Percentiles rank a stretch among this genome's conserved stretches.
These are phyloP conservation scores for Cadophora luteo-olivacea DNA, from an alignment of 2,329 filamentous ascomycete genomes.

Conservation along the genomic window DNA sequence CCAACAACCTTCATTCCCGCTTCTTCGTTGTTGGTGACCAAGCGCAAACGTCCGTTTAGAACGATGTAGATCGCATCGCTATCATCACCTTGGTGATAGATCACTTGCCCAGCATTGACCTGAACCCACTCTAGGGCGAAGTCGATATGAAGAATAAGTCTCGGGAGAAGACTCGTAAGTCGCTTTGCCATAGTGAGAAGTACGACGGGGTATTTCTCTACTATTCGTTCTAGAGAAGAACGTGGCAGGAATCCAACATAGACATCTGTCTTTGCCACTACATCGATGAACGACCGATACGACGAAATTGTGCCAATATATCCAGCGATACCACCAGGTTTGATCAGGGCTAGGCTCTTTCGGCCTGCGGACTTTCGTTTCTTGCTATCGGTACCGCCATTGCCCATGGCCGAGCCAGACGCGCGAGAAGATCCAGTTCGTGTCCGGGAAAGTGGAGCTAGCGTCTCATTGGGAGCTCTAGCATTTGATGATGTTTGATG, in stretches of 20 bases:
- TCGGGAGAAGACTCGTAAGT: slow-evolving; percentile 85
- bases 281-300: slow-evolving; percentile 94
- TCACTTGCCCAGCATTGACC: slow-evolving; percentile 91
- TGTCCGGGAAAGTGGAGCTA: slow-evolving; percentile 53
- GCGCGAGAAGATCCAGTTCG: slow-evolving; percentile 49
- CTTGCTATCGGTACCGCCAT: slow-evolving; percentile 42
- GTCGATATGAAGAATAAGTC: slow-evolving; percentile 93
- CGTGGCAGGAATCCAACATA: slow-evolving; percentile 95
- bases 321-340: slow-evolving; percentile 91
- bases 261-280: slow-evolving; percentile 96
- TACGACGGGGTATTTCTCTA: slow-evolving; percentile 90
- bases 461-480: slow-evolving; percentile 45
- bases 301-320: slow-evolving; percentile 95
- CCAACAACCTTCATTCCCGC: slow-evolving; percentile 86
- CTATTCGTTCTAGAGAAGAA: slow-evolving; percentile 85
- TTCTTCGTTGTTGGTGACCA: slow-evolving; percentile 81
- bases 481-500: slow-evolving; percentile 33
- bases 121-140: slow-evolving; percentile 99
- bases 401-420: slow-evolving; percentile 37
- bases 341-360: slow-evolving; percentile 85
- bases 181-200: slow-evolving; percentile 95
- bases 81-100: slow-evolving; percentile 92
- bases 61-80: slow-evolving; percentile 99
- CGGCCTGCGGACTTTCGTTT: slow-evolving; percentile 59
- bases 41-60: slow-evolving; percentile 86